Conservation (phyloP, 768 basidiomycete species). For the Leccinum ochraceum region DNA sequence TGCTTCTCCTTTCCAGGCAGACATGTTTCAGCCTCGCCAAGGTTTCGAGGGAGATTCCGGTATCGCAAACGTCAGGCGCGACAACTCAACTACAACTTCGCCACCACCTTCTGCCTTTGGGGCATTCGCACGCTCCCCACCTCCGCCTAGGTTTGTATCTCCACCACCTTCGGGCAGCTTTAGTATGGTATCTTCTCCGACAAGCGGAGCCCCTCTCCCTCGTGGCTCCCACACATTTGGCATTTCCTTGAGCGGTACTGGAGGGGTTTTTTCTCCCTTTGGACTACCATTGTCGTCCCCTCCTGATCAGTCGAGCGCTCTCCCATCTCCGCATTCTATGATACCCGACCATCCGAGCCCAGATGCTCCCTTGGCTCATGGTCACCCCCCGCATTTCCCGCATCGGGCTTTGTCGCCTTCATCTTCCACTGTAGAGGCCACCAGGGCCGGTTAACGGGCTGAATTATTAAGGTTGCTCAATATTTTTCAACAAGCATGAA, state of each 20-base stretch:
- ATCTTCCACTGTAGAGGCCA: conserved; percentile 40
- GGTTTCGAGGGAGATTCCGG: conserved; percentile 29
- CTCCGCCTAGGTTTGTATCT: conserved; percentile 36
- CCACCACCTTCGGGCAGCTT: conserved; percentile 33
- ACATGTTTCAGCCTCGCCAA: conserved; percentile 33
- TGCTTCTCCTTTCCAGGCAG: conserved; percentile 31
- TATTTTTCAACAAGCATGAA: conserved; percentile 41
- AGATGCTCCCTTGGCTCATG: conserved; percentile 32
- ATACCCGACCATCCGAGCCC: conserved; percentile 39
- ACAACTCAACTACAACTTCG: conserved; percentile 26
- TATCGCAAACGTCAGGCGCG: conserved; percentile 24
- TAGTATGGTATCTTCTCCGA: conserved; percentile 28
- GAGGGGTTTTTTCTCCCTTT: conserved; percentile 33
- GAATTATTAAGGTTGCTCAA: conserved; percentile 40
- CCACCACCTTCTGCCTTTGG: conserved; percentile 27
- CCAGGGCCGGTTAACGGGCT: conserved; percentile 41
- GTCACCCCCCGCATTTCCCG: conserved; percentile 40
- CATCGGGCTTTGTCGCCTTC: conserved; percentile 41
- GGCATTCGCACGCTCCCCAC: conserved; percentile 35
- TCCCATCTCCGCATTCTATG: conserved; percentile 35
- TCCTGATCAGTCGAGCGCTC: conserved; percentile 27
- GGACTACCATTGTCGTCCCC: conserved; percentile 36
- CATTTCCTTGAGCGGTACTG: conserved; percentile 30
- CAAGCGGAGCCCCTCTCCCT: conserved; percentile 28
- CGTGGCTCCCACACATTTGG: conserved; percentile 36